These are phyloP conservation scores for Scedosporium boydii DNA, from an alignment of 2,329 filamentous ascomycete genomes.

Conservation along the genomic window DNA sequence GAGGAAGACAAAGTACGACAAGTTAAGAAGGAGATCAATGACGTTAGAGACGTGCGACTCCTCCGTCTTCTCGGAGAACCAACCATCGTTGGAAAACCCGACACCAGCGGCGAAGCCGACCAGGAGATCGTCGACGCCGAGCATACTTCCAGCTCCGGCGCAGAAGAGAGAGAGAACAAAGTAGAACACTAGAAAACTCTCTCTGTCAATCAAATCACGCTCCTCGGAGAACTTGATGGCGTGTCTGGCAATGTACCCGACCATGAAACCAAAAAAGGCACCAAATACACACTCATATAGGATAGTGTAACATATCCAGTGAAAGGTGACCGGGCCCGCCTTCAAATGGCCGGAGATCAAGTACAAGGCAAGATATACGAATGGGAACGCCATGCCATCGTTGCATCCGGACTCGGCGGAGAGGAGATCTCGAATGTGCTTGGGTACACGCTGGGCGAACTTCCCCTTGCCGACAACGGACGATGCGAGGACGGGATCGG, in stretches of 20 bases:
- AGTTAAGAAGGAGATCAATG: constrained; percentile 91
- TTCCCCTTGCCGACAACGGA: constrained; percentile 98
- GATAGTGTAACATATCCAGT: constrained; percentile 85
- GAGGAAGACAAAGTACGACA: constrained; percentile 97
- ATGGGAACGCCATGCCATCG: constrained; percentile 98
- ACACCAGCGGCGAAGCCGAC: constrained; percentile 93
- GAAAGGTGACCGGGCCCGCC: constrained; percentile 59
- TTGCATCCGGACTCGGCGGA: constrained; percentile 98
- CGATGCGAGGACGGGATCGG: constrained; percentile 91
- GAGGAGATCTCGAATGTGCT: constrained; percentile 89
- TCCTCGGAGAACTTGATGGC: constrained; percentile 82
- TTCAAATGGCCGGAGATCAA: constrained; percentile 71
- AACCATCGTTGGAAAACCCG: constrained; percentile 98
- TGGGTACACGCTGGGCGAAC: constrained; percentile 93
- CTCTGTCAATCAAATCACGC: constrained; percentile 79
- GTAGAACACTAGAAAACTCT: constrained; percentile 98
- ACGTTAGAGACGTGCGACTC: constrained; percentile 99
- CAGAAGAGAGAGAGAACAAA: constrained; percentile 94
- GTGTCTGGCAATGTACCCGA: constrained; percentile 86
- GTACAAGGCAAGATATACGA: constrained; percentile 87
- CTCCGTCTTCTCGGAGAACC: constrained; percentile 97
- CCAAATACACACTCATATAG: constrained; percentile 96
- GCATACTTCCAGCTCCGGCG: constrained; percentile 81
- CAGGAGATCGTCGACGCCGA: constrained; percentile 87
- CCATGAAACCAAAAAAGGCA: constrained; percentile 72